These are phyloP conservation scores for Anthoceros angustus DNA, from an alignment of 225 moss, liverwort and hornwort genomes.

Conservation along the genomic window DNA sequence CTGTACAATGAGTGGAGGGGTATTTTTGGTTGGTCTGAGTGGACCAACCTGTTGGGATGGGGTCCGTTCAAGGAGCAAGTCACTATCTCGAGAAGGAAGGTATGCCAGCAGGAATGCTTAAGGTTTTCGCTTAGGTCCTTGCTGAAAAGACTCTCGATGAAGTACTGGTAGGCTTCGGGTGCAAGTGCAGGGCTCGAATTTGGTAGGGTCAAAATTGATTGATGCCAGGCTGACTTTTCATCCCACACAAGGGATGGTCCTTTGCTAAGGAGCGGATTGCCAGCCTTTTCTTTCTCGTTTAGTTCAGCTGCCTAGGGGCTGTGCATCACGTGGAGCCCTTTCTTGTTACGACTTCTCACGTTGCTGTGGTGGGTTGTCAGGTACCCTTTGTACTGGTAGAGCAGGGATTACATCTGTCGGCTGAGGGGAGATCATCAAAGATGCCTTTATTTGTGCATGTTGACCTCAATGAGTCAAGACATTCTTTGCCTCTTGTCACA, in stretches of 20 bases:
- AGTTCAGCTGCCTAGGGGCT: background rate
- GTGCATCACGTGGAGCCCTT: background rate
- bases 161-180: background rate
- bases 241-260: no score
- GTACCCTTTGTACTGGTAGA: constrained; percentile 52
- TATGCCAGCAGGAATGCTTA: constrained; percentile 19
- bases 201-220: no score
- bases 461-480: constrained; percentile 44
- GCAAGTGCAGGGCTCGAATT: no score
- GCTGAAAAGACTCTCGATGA: constrained; percentile 1
- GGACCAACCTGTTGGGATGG: constrained; percentile 47
- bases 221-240: no score
- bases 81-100: constrained; percentile 51
- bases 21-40: constrained; percentile 57
- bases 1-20: constrained; percentile 90
- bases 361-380: constrained; percentile 13
- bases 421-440: constrained; percentile 8
- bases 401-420: constrained; percentile 11
- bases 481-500: constrained; percentile 51
- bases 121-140: background rate
- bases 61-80: constrained; percentile 49
- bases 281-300: no score
- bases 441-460: constrained; percentile 27
- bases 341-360: constrained; percentile 2
- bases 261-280: no score